These are phyloP conservation scores for Calonectria pseudoreteaudii DNA, from an alignment of 2,329 filamentous ascomycete species.

Conservation along the genomic window DNA sequence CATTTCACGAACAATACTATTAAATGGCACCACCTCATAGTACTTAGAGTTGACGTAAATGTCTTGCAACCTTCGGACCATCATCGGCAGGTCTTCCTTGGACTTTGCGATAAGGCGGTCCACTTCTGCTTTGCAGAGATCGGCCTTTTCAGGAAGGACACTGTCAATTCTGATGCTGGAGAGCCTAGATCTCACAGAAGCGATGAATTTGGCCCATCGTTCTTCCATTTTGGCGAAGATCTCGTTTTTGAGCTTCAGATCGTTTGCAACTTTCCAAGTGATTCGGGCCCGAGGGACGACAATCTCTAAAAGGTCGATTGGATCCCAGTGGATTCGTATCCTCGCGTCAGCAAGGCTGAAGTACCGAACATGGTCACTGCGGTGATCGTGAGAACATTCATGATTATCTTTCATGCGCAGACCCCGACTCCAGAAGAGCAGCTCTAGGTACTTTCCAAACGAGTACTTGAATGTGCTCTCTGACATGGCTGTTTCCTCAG, in stretches of 20 bases:
- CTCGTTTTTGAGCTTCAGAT: constrained; percentile 92
- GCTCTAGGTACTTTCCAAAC: constrained; percentile 97
- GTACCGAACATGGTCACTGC: constrained; percentile 91
- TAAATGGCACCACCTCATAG: constrained; percentile 96
- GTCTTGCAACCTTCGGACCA: constrained; percentile 84
- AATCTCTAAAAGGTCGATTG: constrained; percentile 92
- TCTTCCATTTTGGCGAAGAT: constrained; percentile 85
- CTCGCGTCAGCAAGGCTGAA: constrained; percentile 90
- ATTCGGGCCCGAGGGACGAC: constrained; percentile 90
- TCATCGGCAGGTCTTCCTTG: constrained; percentile 81
- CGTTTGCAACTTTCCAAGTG: constrained; percentile 98
- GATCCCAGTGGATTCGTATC: constrained; percentile 91
- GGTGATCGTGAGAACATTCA: constrained; percentile 88
- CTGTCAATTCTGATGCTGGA: constrained; percentile 92
- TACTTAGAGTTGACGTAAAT: constrained; percentile 95
- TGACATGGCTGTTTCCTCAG: constrained; percentile 90
- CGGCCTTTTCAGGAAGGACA: constrained; percentile 86
- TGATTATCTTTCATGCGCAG: constrained; percentile 79
- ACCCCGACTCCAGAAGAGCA: constrained; percentile 94
- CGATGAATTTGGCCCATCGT: constrained; percentile 86
- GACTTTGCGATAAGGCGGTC: constrained; percentile 82
- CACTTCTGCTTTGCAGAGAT: constrained; percentile 84
- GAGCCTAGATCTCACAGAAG: constrained; percentile 84
- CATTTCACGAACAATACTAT: constrained; percentile 87
- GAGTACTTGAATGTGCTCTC: constrained; percentile 98